These are phyloP conservation scores for Fusarium newnesense DNA, from an alignment of 2,329 filamentous ascomycete genomes.

Conservation along the genomic window DNA sequence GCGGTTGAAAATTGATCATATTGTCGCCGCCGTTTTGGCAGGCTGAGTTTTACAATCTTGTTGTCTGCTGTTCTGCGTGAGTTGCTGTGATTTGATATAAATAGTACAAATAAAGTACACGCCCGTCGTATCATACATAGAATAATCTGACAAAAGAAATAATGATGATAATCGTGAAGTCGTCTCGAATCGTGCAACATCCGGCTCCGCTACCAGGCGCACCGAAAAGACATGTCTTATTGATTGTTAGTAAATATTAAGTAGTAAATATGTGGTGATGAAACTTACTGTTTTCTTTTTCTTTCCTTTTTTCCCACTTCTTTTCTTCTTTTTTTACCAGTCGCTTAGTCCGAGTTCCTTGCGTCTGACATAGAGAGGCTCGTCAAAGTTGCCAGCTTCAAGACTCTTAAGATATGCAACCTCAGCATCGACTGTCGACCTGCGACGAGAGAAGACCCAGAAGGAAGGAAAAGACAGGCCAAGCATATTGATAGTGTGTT, in stretches of 20 bases:
- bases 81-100: not conserved
- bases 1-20: constrained; percentile 19
- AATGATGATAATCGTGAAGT: constrained; percentile 9
- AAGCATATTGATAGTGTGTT: constrained; percentile 26
- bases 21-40: constrained; percentile 19
- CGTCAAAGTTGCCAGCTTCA: constrained; percentile 32
- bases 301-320: not conserved
- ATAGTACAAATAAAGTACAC: not conserved
- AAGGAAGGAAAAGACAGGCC: constrained; percentile 33
- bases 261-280: no score
- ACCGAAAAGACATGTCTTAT: constrained; percentile 4
- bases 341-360: constrained; percentile 28
- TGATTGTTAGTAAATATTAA: not conserved
- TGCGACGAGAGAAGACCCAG: constrained; percentile 32
- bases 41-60: constrained; percentile 15
- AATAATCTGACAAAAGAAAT: not conserved
- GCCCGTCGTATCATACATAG: not conserved
- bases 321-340: constrained; percentile 9
- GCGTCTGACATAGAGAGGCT: constrained; percentile 27
- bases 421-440: constrained; percentile 25
- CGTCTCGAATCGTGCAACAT: constrained; percentile 11
- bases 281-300: not conserved
- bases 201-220: constrained; percentile 11
- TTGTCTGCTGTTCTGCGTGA: not conserved
- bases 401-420: constrained; percentile 21